These are phyloP conservation scores for Pleurotus platypus DNA, from an alignment of 768 basidiomycete genomes.

Conservation along the genomic window DNA sequence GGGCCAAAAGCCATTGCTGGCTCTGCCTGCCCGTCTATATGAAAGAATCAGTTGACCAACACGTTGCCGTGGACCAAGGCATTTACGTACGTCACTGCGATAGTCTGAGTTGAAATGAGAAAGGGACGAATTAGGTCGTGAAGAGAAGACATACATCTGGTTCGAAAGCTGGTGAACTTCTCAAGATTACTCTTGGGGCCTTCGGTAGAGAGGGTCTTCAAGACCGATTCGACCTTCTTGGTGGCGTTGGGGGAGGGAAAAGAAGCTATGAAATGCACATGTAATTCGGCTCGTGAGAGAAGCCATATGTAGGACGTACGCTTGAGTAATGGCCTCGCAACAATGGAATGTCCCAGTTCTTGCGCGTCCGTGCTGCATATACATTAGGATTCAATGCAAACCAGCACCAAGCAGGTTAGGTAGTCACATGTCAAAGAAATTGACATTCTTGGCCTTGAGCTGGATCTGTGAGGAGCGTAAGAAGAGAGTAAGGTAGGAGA, in stretches of 20 bases:
- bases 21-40: conserved; percentile 69
- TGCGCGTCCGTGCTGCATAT: conserved; percentile 68
- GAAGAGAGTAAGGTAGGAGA: conserved; percentile 9
- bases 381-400: conserved; percentile 7
- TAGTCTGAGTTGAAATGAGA: conserved; percentile 43
- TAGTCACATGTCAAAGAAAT: conserved; percentile 84
- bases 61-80: conserved; percentile 13
- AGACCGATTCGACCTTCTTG: conserved; percentile 51
- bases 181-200: conserved; percentile 63
- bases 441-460: conserved; percentile 71
- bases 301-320: conserved; percentile 28
- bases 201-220: conserved; percentile 63
- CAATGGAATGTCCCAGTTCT: conserved; percentile 44
- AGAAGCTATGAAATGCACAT: conserved; percentile 31
- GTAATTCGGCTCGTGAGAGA: conserved; percentile 17
- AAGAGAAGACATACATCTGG: conserved; percentile 52
- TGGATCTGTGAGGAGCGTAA: conserved; percentile 48
- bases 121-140: conserved; percentile 5
- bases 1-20: conserved; percentile 72
- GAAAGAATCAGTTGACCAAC: conserved; percentile 16
- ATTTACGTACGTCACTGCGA: conserved; percentile 61
- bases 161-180: conserved; percentile 69
- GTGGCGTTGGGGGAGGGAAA: conserved; percentile 62
- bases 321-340: conserved; percentile 29
- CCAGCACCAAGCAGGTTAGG: conserved; percentile 6